Evolutionary conservation across 805 yeast genomes (phyloP).

Genomic region (Saccharomycopsis capsularis): DNA sequence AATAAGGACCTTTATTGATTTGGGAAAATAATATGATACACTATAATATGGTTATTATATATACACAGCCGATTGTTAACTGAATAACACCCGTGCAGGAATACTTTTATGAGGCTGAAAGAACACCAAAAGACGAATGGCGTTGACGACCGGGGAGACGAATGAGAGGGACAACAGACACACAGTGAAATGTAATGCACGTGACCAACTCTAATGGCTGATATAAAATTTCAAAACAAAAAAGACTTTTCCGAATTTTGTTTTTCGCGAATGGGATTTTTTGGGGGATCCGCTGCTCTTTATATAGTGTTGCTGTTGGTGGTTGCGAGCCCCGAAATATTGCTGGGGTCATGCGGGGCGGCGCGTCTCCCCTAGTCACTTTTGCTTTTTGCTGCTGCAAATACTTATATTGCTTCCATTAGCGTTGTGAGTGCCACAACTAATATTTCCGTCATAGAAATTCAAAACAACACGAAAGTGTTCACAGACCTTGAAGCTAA

Average conservation of each 20-base stretch:
- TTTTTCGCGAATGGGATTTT: background rate
- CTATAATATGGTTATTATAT: slow-evolving; percentile 1
- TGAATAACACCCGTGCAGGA: slow-evolving; percentile 6
- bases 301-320: slow-evolving; percentile 5
- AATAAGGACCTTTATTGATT: slow-evolving; percentile 2
- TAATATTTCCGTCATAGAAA: too few relatives aligned
- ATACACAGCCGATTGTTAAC: slow-evolving; percentile 7
- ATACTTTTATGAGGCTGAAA: too few relatives aligned
- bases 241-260: too few relatives aligned
- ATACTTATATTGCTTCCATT: too few relatives aligned
- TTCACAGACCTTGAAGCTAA: too few relatives aligned
- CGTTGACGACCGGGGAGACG: background rate
- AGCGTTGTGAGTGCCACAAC: too few relatives aligned
- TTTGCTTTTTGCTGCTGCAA: background rate
- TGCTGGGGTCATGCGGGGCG: background rate
- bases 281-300: slow-evolving; percentile 7
- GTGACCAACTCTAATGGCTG: slow-evolving; percentile 4
- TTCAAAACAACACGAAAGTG: too few relatives aligned
- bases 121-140: too few relatives aligned
- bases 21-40: slow-evolving; percentile 7
- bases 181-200: background rate
- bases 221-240: too few relatives aligned
- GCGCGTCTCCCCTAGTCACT: background rate
- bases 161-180: background rate
- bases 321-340: background rate